Evolutionary conservation across 495 filamentous ascomycete genomes (phyloP), one percentile per base, ranked within the genome.

Genomic region (Penicillium paxilli): DNA sequence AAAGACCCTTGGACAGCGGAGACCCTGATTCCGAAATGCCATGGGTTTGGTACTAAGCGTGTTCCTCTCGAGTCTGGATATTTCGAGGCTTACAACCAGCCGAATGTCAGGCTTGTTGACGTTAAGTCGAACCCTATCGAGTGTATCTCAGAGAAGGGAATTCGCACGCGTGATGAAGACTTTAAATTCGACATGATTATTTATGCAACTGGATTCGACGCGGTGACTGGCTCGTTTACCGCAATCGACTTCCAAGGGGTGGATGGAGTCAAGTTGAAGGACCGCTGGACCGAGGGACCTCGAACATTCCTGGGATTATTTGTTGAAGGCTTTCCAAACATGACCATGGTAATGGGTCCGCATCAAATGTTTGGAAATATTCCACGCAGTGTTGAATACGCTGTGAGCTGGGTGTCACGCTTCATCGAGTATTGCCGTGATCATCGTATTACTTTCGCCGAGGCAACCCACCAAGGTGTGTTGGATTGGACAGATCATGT

Each of bases 1-100:
- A 53, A 72, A 1, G 78, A 84, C 53, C 75, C 79, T 0, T 51
- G 50, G 6, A 72, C 71, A 28, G 66, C 70, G 3, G 77, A 81
- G 49, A 70, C 73, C 11, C 73, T 84, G 9, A 78, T 76, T 20
- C 81, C 80, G 2, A 65, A 69, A n/a, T 71, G 73, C 9, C 73
- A 83, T 57, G 66, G 69, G 4, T 83, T 77, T 51, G 79, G 79
- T 7, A 77, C 74, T 1, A 77, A 78, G 58, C 73, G 81, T 2
- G 67, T 73, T 11, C 71, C 68, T 1, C 69, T 82, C 3, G 80
- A 83, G 58, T 70, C 73, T 37, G 65, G 74, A 30, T 83, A 78
- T 58, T 84, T 79, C 52, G 81, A 84, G 54, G 56, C 68, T 19
- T 73, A 72, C 55, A 81, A 83, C 58, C 60, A 70, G 55, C 64